Conservation (phyloP, 2,329 filamentous ascomycete genomes). For the Nothopassalora personata region DNA sequence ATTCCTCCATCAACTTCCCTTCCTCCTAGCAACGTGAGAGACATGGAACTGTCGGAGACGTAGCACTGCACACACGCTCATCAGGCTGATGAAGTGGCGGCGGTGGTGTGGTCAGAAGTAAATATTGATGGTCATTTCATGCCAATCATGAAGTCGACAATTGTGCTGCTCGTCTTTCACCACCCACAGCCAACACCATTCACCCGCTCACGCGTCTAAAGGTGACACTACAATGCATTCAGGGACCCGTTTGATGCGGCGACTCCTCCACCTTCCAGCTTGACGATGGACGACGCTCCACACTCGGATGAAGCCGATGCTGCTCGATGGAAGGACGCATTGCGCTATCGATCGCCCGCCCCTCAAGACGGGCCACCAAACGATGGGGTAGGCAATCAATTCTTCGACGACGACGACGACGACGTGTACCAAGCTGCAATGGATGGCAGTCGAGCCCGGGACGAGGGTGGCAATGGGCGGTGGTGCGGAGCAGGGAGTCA, state of each 20-base stretch:
- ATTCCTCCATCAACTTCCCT: too few relatives aligned
- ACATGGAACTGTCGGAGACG: too few relatives aligned
- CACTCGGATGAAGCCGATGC: not conserved
- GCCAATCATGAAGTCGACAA: too few relatives aligned
- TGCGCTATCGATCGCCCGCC: not conserved
- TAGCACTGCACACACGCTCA: too few relatives aligned
- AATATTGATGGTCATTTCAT: too few relatives aligned
- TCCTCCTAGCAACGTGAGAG: too few relatives aligned
- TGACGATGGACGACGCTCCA: not conserved
- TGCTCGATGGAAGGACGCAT: not conserved
- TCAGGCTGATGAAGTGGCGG: too few relatives aligned
- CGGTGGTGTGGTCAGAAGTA: too few relatives aligned
- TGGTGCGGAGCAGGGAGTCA: not conserved
- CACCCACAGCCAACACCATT: not conserved
- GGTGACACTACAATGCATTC: not conserved
- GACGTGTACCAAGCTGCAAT: not conserved
- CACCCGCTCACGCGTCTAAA: not conserved
- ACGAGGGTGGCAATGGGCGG: not conserved
- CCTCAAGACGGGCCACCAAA: not conserved
- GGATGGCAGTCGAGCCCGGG: not conserved
- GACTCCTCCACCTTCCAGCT: not conserved
- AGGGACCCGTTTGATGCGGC: not conserved
- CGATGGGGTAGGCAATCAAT: not conserved
- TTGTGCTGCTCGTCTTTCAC: not conserved
- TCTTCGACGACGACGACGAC: conserved; percentile 5